A percentile compares a stretch with the other conserved stretches of the same genome.
Conservation (phyloP, 768 basidiomycete genomes). For the Termitomyces sp. region DNA sequence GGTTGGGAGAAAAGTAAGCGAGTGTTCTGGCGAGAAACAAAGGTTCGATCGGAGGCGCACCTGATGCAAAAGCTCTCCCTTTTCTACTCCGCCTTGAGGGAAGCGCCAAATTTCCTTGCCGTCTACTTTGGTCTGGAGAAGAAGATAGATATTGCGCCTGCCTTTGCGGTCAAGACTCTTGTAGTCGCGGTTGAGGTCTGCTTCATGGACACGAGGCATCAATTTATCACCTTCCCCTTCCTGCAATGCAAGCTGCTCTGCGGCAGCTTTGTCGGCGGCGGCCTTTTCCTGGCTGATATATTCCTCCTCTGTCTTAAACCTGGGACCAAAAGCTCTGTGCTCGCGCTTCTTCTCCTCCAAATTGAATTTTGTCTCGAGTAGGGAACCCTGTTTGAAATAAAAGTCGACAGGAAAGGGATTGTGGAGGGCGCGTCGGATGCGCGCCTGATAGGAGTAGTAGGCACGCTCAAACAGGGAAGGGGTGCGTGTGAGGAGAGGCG, state of each 20-base stretch:
- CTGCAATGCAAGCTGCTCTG: constrained; percentile 50
- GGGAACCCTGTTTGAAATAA: constrained; percentile 90
- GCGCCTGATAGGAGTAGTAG: constrained; percentile 79
- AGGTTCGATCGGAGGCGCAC: constrained; percentile 30
- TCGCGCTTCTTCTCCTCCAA: constrained; percentile 73
- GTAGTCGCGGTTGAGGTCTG: constrained; percentile 56
- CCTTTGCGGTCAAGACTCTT: constrained; percentile 79
- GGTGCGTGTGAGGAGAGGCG: constrained; percentile 69
- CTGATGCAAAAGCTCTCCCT: constrained; percentile 73
- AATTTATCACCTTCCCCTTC: constrained; percentile 61
- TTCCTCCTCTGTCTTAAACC: constrained; percentile 44
- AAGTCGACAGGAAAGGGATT: constrained; percentile 87
- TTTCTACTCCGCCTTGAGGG: constrained; percentile 60
- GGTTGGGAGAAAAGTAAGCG: constrained; percentile 1
- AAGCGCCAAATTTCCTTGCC: constrained; percentile 71
- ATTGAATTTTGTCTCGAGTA: constrained; percentile 76
- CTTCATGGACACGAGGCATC: constrained; percentile 53
- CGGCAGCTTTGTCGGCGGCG: constrained; percentile 51
- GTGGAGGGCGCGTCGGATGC: constrained; percentile 78
- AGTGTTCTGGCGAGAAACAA: background rate
- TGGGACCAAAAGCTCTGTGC: constrained; percentile 64
- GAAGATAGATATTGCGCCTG: constrained; percentile 84
- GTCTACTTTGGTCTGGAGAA: constrained; percentile 51
- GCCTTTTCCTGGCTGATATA: constrained; percentile 36
- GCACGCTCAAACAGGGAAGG: constrained; percentile 72